Percentiles rank a stretch among this genome's conserved stretches.
Conservation (phyloP, 2,329 filamentous ascomycete species). For the Sclerotinia sclerotiorum region DNA sequence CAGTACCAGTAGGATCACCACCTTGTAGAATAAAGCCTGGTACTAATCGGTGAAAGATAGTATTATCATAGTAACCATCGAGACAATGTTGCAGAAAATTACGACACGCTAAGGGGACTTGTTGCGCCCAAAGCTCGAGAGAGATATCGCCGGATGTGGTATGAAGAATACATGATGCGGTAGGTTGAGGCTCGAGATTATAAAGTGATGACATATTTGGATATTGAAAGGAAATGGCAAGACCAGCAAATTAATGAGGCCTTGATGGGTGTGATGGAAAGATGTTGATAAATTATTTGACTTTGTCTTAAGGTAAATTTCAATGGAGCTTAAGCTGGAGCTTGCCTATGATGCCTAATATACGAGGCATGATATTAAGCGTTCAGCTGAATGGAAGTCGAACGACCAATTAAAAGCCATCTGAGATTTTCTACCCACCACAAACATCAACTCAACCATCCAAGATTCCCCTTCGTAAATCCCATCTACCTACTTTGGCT, state of each 20-base stretch:
- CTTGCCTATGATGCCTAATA: not conserved
- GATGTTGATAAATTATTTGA: not conserved
- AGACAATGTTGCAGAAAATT: constrained; percentile 96
- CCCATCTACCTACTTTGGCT: too few relatives aligned
- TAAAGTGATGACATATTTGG: constrained; percentile 79
- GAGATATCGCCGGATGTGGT: constrained; percentile 87
- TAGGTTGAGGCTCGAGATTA: constrained; percentile 92
- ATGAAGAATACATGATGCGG: constrained; percentile 85
- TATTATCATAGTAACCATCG: constrained; percentile 92
- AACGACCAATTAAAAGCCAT: not conserved
- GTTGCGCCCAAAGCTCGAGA: constrained; percentile 92
- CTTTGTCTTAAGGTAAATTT: not conserved
- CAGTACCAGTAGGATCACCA: constrained; percentile 90
- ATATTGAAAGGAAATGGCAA: not conserved
- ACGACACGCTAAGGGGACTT: constrained; percentile 84
- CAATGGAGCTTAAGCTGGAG: not conserved
- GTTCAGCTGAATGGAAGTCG: not conserved
- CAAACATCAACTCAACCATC: not conserved
- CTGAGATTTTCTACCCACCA: not conserved
- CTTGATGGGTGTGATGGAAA: constrained; percentile 11
- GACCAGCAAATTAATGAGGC: constrained; percentile 35
- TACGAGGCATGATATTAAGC: not conserved
- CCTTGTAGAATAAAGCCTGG: constrained; percentile 93
- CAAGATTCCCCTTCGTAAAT: not conserved
- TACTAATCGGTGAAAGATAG: constrained; percentile 89